Base-by-base conservation (phyloP, 306 rosid species). In the Lathyrus sativus region DNA sequence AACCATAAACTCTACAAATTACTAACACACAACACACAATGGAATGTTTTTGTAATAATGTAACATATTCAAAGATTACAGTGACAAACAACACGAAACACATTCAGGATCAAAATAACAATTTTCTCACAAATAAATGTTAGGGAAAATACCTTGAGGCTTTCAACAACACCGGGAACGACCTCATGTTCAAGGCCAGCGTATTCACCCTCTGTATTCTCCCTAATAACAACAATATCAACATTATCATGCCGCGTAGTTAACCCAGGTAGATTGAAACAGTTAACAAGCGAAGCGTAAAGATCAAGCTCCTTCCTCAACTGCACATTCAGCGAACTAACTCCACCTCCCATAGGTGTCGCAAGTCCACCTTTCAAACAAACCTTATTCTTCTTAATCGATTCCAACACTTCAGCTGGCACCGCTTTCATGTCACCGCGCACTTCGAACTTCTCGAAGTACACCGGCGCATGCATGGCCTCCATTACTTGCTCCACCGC, bases 401-500 rank as follows among this genome's bases (percentile, higher is more conserved):
- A 91, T 13, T 88, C 97, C 12, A 91, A 54, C 43, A 86, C 96
- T 73, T 85, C 91, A 65, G 29, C 35, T 0, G 97, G 97, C 13
- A 83, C 79, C 58, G 65, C 64, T 8, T 84, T 87, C 96, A 91
- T 91, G 62, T 80, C 82, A 2, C 96, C 97, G 31, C 24, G 85
- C 29, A 91, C 84, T 2, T 88, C 92, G 56, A 51, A 91, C 57
- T 77, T 79, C 81, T 91, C 92, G 71, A 91, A 91, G 82, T 75
- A 74, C 3, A 91, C 58, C 26, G 97, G 97, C 11, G 96, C 91
- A 71, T 91, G 97, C 91, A 91, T 88, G 65, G 86, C 85, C 46
- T 88, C 92, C 92, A 91, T 86, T n/a, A 91, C 91, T 76, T 86
- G 91, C 66, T 88, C 97, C 12, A 91, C 95, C 1, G 92, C 89